A percentile compares a stretch with the other conserved stretches of the same genome.
phyloP scores from a whole-genome alignment of 2,329 filamentous ascomycete species.

The Scedosporium dehoogii region DNA sequence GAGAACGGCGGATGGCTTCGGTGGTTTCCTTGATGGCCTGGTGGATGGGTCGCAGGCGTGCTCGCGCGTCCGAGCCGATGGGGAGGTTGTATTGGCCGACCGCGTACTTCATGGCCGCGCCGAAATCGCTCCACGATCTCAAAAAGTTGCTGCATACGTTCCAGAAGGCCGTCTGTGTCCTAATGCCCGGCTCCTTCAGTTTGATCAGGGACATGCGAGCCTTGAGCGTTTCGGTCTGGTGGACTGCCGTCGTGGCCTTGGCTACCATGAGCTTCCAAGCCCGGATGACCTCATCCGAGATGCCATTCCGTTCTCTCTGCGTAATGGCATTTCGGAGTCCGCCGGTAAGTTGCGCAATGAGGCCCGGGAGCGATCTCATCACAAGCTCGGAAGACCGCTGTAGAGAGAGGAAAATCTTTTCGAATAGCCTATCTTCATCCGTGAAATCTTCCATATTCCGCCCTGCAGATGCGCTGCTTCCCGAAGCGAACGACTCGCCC shows the following conservation, averaged over 20 bases:
- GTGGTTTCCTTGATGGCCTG: slow-evolving; percentile 73
- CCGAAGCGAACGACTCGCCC: slow-evolving; percentile 66
- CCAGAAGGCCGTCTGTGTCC: slow-evolving; percentile 54
- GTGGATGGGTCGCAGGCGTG: slow-evolving; percentile 70
- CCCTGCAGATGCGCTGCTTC: slow-evolving; percentile 33
- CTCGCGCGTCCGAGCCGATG: slow-evolving; percentile 57
- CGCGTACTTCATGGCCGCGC: slow-evolving; percentile 45
- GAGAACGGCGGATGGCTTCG: slow-evolving; percentile 54
- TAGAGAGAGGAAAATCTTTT: slow-evolving; percentile 69
- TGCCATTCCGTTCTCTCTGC: slow-evolving; percentile 30
- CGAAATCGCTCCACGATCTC: slow-evolving; percentile 59
- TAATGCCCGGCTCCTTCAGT: slow-evolving; percentile 70
- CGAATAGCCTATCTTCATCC: slow-evolving; percentile 74
- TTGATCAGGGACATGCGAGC: slow-evolving; percentile 68
- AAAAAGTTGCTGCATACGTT: slow-evolving; percentile 67
- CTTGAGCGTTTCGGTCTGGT: slow-evolving; percentile 65
- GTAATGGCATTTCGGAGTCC: slow-evolving; percentile 55
- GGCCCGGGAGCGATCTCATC: slow-evolving; percentile 58
- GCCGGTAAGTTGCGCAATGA: slow-evolving; percentile 55
- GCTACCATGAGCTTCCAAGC: slow-evolving; percentile 63
- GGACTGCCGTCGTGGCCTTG: slow-evolving; percentile 60
- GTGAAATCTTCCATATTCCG: slow-evolving; percentile 51
- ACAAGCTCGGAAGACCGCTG: slow-evolving; percentile 65
- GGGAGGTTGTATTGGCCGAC: slow-evolving; percentile 35
- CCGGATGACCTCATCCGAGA: slow-evolving; percentile 47